phyloP scores from a whole-genome alignment of 2,329 filamentous ascomycete species.

The Xylaria sp. region DNA sequence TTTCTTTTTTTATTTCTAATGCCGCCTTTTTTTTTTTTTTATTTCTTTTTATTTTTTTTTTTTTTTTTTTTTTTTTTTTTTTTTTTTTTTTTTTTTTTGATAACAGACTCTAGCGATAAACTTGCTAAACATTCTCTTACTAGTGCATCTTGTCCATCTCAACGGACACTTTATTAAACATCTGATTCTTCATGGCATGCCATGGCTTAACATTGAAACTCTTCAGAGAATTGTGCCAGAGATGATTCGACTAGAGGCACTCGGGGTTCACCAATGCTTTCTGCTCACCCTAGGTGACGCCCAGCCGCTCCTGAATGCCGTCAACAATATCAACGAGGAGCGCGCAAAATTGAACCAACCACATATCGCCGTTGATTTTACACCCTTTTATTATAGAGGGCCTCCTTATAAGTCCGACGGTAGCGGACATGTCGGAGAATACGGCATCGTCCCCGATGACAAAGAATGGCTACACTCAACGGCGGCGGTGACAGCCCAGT shows the following conservation, averaged over 20 bases:
- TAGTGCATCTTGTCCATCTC: constrained; percentile 29
- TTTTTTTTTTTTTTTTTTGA: background rate
- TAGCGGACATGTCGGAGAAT: constrained; percentile 38
- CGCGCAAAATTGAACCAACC: background rate
- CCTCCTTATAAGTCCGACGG: constrained; percentile 23
- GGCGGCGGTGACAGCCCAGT: constrained; percentile 33
- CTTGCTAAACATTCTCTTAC: constrained; percentile 21
- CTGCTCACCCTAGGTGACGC: constrained; percentile 46
- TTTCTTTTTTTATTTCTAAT: too few species aligned
- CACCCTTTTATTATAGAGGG: constrained; percentile 43
- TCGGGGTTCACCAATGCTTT: constrained; percentile 49
- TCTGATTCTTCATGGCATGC: constrained; percentile 44
- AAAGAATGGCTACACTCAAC: constrained; percentile 35
- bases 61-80: too few species aligned
- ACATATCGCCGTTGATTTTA: constrained; percentile 35
- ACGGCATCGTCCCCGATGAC: constrained; percentile 43
- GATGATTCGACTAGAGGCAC: constrained; percentile 39
- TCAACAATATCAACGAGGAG: constrained; percentile 38
- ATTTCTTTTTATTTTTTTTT: too few species aligned
- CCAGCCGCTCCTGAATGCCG: constrained; percentile 35
- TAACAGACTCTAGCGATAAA: background rate
- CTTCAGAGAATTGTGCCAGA: constrained; percentile 39
- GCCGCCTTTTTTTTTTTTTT: too few species aligned
- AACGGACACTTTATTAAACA: constrained; percentile 40
- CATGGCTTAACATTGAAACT: constrained; percentile 41